Evolutionary conservation across 305 asterid genomes (phyloP), one percentile per base, ranked within the genome.

Genomic region (Euphrasia arctica): DNA sequence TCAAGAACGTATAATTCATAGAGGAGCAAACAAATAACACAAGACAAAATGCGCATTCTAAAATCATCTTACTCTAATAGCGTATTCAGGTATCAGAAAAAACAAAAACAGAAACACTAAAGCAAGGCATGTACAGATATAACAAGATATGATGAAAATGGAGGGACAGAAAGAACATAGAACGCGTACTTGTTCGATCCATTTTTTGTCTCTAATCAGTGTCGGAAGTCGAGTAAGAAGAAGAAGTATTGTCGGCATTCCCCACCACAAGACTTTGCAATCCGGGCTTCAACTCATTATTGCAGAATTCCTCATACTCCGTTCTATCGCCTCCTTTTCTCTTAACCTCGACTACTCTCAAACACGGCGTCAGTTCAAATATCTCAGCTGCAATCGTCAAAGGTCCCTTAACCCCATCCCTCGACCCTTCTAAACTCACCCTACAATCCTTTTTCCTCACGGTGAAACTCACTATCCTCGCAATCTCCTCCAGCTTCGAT

Each of bases 371-470:
- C 58, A 81, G 55, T 54, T 81, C 86, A 52, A 78, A 81, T 64
- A 81, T 73, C 76, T 81, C 86, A 22, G 80, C 83, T 65, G 74
- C 80, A 75, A 81, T 78, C 5, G 81, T 68, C 74, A 81, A 73
- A 8, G 86, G 86, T 14, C 86, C 86, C 58, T 75, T 81, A 10
- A 59, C 83, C 2, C 83, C 86, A 32, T 81, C 75, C 74, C 69
- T 78, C 0, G 78, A 65, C 5, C 81, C 83, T 60, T 81, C 86
- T 32, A 81, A 62, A 60, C 78, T 78, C 78, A 81, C 79, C 63
- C 78, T 63, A 28, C 81, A 81, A 48, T 81, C 86, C 78, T 81
- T 81, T 42, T 78, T 78, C 81, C 86, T 73, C 67, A 81, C 83
- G 5, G 81, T 22, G 64, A 81, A 81, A 18, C 83, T 70, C 70